Evolutionary conservation across 2,329 filamentous ascomycete species (phyloP), one percentile per base, ranked within the genome.

Genomic region (Domatiomyces globalis): DNA sequence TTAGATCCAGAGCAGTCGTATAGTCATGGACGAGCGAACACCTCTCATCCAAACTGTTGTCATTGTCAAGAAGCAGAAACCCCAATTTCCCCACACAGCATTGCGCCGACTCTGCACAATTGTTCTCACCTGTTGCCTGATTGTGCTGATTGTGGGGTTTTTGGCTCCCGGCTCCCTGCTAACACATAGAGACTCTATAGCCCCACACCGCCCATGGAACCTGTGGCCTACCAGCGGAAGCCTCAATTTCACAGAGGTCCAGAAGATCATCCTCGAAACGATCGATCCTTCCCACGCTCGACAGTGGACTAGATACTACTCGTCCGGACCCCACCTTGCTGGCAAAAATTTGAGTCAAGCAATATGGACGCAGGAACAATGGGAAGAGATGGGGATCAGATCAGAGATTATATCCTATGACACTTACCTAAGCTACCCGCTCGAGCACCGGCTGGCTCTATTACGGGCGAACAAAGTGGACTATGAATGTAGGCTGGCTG

Each of bases 401-500:
- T 67, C 69, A 18, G 67, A 62, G 12, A 80, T 90, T 51, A 76
- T 79, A 4, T 69, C 83, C 2, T 92, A 90, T 62, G 83, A 89
- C 54, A 76, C 82, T 36, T 89, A 86, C 59, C 72, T 89, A 62
- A 90, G 89, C 66, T 87, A 87, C 58, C 86, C 85, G 4, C 67
- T 81, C 6, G 81, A 80, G 49, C 83, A 87, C 61, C 75, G 82
- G 22, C 69, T 90, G 52, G 81, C 81, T 9, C 67, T 89, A 27
- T 69, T 87, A 49, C 71, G 79, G 61, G 58, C 47, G 63, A 67
- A 59, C 73, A 74, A 78, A 49, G 74, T 89, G 25, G 74, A 77
- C n/a, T 94, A 83, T 62, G 81, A 88, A 63, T 90, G 89, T 0
- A 82, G 79, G 1, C 70, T 96, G 43, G 80, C 85, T 60, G 92